These are phyloP conservation scores for Arthrobotrys musiformis DNA, from an alignment of 2,329 filamentous ascomycete species.

Conservation along the genomic window DNA sequence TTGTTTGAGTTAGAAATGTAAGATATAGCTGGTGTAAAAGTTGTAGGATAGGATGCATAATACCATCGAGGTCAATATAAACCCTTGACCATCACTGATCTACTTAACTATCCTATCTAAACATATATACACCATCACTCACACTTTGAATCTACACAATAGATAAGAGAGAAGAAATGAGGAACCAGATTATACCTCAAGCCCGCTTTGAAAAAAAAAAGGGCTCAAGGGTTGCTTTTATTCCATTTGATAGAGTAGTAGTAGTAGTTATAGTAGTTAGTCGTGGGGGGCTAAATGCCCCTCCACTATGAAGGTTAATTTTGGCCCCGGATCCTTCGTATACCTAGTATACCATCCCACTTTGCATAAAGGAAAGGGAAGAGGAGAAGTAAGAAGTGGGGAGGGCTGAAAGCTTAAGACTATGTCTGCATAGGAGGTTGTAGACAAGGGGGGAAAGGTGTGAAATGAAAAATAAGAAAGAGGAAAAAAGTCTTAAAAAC, in stretches of 20 bases:
- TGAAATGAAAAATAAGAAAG: background rate
- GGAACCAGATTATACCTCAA: background rate
- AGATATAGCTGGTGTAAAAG: too few relatives aligned
- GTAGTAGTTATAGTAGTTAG: background rate
- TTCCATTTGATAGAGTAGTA: slow-evolving; percentile 10
- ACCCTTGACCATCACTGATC: too few relatives aligned
- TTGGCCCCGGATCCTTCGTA: background rate
- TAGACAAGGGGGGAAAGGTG: background rate
- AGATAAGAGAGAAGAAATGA: background rate
- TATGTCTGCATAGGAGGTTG: background rate
- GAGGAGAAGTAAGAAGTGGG: too few relatives aligned
- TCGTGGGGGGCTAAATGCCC: too few relatives aligned
- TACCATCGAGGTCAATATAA: too few relatives aligned
- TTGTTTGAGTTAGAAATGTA: background rate
- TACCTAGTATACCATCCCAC: background rate
- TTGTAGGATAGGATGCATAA: too few relatives aligned
- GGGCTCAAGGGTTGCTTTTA: slow-evolving; percentile 13
- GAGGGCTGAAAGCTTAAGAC: background rate
- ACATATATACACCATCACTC: too few relatives aligned
- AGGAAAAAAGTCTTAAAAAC: background rate
- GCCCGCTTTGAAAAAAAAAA: background rate
- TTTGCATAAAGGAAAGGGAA: background rate
- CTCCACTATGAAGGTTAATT: too few relatives aligned
- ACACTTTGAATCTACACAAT: too few relatives aligned
- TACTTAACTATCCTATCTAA: too few relatives aligned